These are phyloP conservation scores for Epichloe typhina DNA, from an alignment of 2,329 filamentous ascomycete species.

Conservation along the genomic window DNA sequence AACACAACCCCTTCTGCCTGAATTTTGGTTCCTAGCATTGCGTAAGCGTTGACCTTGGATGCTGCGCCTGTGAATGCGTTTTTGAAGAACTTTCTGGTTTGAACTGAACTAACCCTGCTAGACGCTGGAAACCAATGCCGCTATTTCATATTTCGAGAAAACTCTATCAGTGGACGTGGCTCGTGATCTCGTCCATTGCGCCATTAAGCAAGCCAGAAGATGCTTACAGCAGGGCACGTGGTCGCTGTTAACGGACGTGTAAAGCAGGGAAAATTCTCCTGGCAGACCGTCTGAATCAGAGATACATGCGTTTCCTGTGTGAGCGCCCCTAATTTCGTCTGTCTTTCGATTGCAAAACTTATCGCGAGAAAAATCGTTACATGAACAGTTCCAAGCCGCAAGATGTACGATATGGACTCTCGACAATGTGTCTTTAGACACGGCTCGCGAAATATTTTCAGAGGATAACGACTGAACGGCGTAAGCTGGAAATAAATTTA, in stretches of 20 bases:
- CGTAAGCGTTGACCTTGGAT: not conserved
- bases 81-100: not conserved
- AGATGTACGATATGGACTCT: constrained; percentile 58
- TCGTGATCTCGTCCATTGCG: constrained; percentile 50
- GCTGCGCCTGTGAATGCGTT: not conserved
- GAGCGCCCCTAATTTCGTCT: constrained; percentile 11
- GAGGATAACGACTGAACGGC: constrained; percentile 49
- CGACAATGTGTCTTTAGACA: constrained; percentile 4
- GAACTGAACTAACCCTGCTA: not conserved
- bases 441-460: constrained; percentile 14
- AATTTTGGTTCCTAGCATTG: not conserved
- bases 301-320: not conserved
- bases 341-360: constrained; percentile 12
- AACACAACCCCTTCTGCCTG: not conserved
- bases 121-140: constrained; percentile 46
- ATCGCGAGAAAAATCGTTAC: constrained; percentile 68
- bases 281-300: not conserved
- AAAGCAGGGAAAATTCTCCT: not conserved
- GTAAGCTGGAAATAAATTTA: constrained; percentile 29
- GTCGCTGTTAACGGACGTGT: constrained; percentile 8
- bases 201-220: constrained; percentile 69
- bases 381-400: constrained; percentile 75
- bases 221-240: constrained; percentile 67
- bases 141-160: constrained; percentile 54
- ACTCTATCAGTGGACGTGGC: constrained; percentile 40